Conservation (phyloP, 2,329 filamentous ascomycete genomes). For the Cladophialophora carrionii region DNA sequence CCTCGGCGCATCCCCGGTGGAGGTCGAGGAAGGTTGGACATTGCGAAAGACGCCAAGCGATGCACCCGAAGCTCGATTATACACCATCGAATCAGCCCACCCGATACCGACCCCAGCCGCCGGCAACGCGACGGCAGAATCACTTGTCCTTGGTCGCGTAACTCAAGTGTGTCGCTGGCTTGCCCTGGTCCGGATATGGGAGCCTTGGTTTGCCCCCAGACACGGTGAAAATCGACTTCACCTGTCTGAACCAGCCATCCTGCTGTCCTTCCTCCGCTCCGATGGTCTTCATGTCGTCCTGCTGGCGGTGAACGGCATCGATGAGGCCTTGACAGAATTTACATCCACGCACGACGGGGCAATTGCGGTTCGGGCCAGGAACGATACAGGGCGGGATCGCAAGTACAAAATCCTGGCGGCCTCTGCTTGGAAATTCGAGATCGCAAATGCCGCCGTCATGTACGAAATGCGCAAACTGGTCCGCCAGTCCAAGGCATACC, state of each 20-base stretch:
- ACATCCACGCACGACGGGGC: constrained; percentile 66
- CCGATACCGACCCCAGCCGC: constrained; percentile 59
- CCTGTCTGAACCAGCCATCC: constrained; percentile 75
- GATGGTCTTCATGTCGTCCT: constrained; percentile 76
- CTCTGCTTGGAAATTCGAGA: constrained; percentile 72
- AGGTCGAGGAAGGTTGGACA: constrained; percentile 43
- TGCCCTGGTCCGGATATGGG: constrained; percentile 75
- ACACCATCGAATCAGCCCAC: constrained; percentile 42
- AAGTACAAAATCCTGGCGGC: constrained; percentile 69
- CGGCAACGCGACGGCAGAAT: constrained; percentile 55
- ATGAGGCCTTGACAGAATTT: constrained; percentile 71
- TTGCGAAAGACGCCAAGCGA: constrained; percentile 47
- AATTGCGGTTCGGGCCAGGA: constrained; percentile 70
- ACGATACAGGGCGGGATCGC: constrained; percentile 64
- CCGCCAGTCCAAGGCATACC: constrained; percentile 41
- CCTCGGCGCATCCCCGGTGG: constrained; percentile 41
- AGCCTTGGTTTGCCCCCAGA: constrained; percentile 80
- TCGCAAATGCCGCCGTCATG: constrained; percentile 77
- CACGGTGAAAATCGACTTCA: constrained; percentile 71
- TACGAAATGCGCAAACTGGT: constrained; percentile 79
- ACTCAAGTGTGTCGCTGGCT: constrained; percentile 74
- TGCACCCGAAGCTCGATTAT: constrained; percentile 47
- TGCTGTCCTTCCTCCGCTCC: constrained; percentile 74
- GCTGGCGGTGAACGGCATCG: constrained; percentile 74
- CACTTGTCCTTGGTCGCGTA: constrained; percentile 45